phyloP scores from a whole-genome alignment of 495 filamentous ascomycete species.

The Hypoxylon rickii region DNA sequence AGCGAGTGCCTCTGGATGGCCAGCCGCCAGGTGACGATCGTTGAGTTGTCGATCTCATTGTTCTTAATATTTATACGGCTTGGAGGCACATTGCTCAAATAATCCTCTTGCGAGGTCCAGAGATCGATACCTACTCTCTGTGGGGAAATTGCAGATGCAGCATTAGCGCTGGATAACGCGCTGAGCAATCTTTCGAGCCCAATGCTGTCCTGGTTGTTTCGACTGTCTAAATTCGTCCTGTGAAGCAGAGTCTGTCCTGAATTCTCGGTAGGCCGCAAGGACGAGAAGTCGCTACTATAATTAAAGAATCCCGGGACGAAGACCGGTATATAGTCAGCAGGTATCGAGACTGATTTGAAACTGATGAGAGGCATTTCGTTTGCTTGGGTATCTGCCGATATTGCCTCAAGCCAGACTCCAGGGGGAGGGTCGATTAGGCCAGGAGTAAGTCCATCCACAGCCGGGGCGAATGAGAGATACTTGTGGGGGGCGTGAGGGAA shows the following conservation, averaged over 20 bases:
- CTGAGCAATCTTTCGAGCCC: background rate
- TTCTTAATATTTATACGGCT: background rate
- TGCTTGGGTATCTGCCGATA: background rate
- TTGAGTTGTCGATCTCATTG: background rate
- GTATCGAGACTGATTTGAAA: background rate
- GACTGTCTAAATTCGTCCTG: constrained; percentile 12
- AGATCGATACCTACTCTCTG: constrained; percentile 9
- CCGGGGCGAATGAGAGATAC: constrained; percentile 7
- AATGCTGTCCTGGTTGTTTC: background rate
- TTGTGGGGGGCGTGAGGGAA: constrained; percentile 5
- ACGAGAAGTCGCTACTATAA: constrained; percentile 10
- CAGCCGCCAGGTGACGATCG: constrained; percentile 4
- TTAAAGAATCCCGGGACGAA: constrained; percentile 23
- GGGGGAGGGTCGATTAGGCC: constrained; percentile 27
- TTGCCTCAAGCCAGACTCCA: constrained; percentile 11
- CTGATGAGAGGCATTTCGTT: constrained; percentile 2
- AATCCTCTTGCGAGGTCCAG: constrained; percentile 15
- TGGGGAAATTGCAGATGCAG: background rate
- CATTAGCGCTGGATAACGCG: background rate
- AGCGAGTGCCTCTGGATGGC: background rate
- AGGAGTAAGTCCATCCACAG: constrained; percentile 1
- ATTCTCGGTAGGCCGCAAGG: background rate
- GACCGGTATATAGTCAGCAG: constrained; percentile 4
- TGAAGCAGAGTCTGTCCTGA: background rate
- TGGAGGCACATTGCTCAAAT: background rate